Base-by-base conservation (phyloP, 2,329 filamentous ascomycete species). In the Pseudocercospora fijiensis region DNA sequence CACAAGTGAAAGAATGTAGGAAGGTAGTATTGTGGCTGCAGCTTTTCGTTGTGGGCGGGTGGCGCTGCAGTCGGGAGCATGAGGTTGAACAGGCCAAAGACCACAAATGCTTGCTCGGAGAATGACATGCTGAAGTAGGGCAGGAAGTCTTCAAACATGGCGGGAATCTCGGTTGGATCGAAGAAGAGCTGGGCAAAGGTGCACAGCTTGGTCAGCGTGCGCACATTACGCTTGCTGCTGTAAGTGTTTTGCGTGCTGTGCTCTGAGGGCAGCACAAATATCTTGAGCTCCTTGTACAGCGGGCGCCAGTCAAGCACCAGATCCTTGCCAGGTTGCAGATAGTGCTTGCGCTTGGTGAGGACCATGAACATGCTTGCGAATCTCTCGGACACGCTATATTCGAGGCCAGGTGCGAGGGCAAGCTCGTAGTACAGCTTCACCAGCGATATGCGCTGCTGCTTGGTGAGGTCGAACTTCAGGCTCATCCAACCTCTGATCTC, bases 291-390 rank as follows among this genome's bases (percentile, higher is more conserved):
- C 72, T 92, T 90, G 86, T 91, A 99, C 28, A 99, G 81, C 7
- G 93, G 94, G 71, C 87, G 87, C 95, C 95, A 99, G 76, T 99
- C 94, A 65, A 99, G 85, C 11, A 85, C 84, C n/a, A 99, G 83
- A 74, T 99, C 96, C 69, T 92, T 91, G 62, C 90, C 88, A 1
- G 94, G 92, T 70, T 91, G 92, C 33, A 99, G 85, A 77, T 98
- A 98, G 79, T 98, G 94, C 76, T 96, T 96, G 75, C 94, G 93
- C 92, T 95, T 96, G n/a, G 93, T 96, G 71, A 99, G 80, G 10
- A 91, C 88, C 78, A 97, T 90, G 74, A 98, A 94, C 93, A 98
- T 98, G 82, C 91, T 95, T 52, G 94, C 86, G 76, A 99, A 99
- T 64, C 94, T 87, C 78, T 99, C 96, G 4, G 92, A 86, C 8